These are phyloP conservation scores for Nicotiana rustica DNA, from an alignment of 305 asterid species.

Conservation along the genomic window DNA sequence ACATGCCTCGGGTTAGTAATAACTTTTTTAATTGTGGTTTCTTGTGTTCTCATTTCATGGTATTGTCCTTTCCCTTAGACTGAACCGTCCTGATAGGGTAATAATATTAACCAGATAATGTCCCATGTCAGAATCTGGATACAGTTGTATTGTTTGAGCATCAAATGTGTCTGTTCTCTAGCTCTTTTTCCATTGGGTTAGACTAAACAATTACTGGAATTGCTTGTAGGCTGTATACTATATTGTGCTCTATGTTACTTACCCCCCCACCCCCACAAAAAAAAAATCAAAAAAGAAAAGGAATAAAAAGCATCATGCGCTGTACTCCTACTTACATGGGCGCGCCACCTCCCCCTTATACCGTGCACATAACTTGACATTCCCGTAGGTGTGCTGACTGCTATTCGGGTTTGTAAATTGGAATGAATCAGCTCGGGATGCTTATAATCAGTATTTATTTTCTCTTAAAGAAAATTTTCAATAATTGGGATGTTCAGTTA, in stretches of 20 bases:
- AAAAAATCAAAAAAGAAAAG: not conserved
- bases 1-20: slow-evolving; percentile 80
- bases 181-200: slow-evolving; percentile 15
- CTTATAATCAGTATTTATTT: not conserved
- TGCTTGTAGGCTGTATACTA: slow-evolving; percentile 4
- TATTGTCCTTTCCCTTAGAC: not conserved
- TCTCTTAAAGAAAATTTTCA: not conserved
- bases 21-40: slow-evolving; percentile 21
- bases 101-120: slow-evolving; percentile 13
- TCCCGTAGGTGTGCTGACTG: not conserved
- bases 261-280: not conserved
- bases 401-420: not conserved
- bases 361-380: slow-evolving; percentile 11
- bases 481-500: not conserved
- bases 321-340: not conserved
- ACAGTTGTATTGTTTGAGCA: not conserved
- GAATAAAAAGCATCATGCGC: not conserved
- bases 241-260: not conserved
- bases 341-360: not conserved
- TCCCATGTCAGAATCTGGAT: not conserved
- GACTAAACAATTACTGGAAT: not conserved
- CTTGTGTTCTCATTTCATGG: slow-evolving; percentile 11
- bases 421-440: not conserved
- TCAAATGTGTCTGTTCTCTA: not conserved
- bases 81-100: not conserved